Base-by-base conservation (phyloP, 2,329 filamentous ascomycete species). In the Pyrenophora graminea region DNA sequence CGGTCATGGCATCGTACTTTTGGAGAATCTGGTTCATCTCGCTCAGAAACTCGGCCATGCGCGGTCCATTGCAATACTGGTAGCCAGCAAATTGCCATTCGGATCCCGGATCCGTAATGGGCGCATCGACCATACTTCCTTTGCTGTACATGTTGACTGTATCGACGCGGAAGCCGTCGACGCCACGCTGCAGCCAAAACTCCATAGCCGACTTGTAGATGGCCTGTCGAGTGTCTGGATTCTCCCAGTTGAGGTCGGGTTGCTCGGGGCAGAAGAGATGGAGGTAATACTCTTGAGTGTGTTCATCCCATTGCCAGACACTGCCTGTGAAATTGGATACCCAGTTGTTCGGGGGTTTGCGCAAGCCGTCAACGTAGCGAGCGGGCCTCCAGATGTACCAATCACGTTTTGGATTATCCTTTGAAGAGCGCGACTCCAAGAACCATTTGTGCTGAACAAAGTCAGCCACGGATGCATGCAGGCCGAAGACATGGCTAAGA, bases 181-280 rank as follows among this genome's bases (percentile, higher is more conserved):
- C 85, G 2, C 89, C 89, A 27, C 83, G 82, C 41, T 89, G 77
- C 0, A 94, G 81, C 90, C 90, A 94, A 69, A 92, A 94, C 25
- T 82, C 81, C 82, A 92, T 88, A 4, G 87, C 80, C 9, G 59
- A 62, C 30, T 86, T 79, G 68, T 91, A 88, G 6, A 92, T 85
- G 1, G 88, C 89, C 39, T 82, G 75, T 13, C 89, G 82, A 0
- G 88, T 83, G 8, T 82, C 83, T 0, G 79, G 78, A 50, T 87
- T 88, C 65, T 92, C 88, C 89, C 89, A 94, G 73, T 94, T 94
- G n/a, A 94, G 79, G 62, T 94, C 90, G 0, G 90, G 90, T 68
- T 93, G 90, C 58, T 89, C 84, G 4, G 81, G 82, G 6, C 86
- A 85, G 69, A 90, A 95, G 9, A 94, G 79, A 55, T 88, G 85